A percentile compares a stretch with the other conserved stretches of the same genome.
Evolutionary conservation across 2,329 filamentous ascomycete genomes (phyloP).

Genomic region (Epicoccum sorghinum): DNA sequence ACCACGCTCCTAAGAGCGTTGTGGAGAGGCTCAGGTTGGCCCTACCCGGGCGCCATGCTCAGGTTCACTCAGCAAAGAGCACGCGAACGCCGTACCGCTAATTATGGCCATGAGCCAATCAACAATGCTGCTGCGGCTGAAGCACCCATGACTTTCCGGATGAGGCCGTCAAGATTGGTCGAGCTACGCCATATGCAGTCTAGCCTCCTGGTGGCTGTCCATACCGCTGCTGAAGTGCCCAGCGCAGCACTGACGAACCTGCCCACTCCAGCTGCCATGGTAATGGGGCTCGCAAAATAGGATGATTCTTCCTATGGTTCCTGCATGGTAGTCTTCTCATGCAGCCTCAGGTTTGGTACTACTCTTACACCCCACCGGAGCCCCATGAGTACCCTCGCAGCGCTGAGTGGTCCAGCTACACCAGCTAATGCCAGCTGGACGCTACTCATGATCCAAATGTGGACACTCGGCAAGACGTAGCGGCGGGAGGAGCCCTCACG

Average conservation of each 20-base stretch:
- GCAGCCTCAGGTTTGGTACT: constrained; percentile 29
- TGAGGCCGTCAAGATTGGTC: constrained; percentile 29
- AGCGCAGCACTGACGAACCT: constrained; percentile 31
- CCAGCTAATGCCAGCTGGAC: constrained; percentile 43
- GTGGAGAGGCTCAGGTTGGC: constrained; percentile 31
- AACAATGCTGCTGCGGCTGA: constrained; percentile 25
- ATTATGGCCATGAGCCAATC: constrained; percentile 41
- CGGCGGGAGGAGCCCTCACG: constrained; percentile 46
- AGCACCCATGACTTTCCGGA: constrained; percentile 33
- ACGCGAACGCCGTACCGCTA: constrained; percentile 43
- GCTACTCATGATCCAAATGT: constrained; percentile 43
- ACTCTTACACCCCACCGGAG: constrained; percentile 40
- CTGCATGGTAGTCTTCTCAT: constrained; percentile 29
- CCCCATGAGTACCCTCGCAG: constrained; percentile 32
- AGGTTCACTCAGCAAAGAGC: constrained; percentile 37
- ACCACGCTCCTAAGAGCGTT: constrained; percentile 33
- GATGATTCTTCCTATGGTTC: constrained; percentile 35
- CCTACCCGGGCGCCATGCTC: constrained; percentile 30
- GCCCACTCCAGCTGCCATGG: constrained; percentile 42
- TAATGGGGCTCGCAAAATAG: constrained; percentile 33
- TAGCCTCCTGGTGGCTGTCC: constrained; percentile 32
- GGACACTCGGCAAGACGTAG: constrained; percentile 45
- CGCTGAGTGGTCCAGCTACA: constrained; percentile 42
- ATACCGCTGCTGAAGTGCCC: constrained; percentile 39
- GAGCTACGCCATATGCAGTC: constrained; percentile 22